Conservation (phyloP, 1,139 yeast species). For the Ashbya aceris region DNA sequence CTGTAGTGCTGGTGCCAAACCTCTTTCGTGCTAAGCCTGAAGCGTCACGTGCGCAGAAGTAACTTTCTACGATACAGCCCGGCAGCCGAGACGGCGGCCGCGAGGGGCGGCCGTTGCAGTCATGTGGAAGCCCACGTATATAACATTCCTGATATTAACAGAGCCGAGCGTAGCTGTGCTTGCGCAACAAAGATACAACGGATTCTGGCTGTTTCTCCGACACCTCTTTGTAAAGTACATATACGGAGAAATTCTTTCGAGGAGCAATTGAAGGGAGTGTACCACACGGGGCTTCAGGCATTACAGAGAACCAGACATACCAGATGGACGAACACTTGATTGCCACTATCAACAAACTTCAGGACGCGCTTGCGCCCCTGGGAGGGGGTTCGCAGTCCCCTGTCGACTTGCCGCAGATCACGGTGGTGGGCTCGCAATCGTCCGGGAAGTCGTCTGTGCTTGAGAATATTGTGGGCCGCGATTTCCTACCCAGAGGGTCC, state of each 20-base stretch:
- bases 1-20: too few species aligned
- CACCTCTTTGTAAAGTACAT: not conserved
- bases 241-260: not conserved
- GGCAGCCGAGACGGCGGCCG: too few species aligned
- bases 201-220: too few species aligned
- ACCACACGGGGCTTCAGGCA: not conserved
- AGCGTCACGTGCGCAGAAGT: too few species aligned
- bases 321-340: constrained; percentile 87
- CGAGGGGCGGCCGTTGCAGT: too few species aligned
- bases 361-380: constrained; percentile 88
- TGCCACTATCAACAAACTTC: constrained; percentile 83
- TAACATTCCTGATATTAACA: too few species aligned
- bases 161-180: too few species aligned
- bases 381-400: constrained; percentile 82
- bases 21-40: too few species aligned
- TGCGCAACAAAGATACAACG: too few species aligned
- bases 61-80: too few species aligned
- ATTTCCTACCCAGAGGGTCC: constrained; percentile 90
- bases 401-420: constrained; percentile 89
- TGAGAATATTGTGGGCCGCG: constrained; percentile 91
- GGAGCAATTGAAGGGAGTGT: not conserved
- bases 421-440: constrained; percentile 94
- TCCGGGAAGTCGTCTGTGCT: constrained; percentile 90
- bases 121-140: too few species aligned
- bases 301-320: not conserved